Base-by-base conservation (phyloP, 2,329 filamentous ascomycete genomes). In the Aspergillus viridinutans region DNA sequence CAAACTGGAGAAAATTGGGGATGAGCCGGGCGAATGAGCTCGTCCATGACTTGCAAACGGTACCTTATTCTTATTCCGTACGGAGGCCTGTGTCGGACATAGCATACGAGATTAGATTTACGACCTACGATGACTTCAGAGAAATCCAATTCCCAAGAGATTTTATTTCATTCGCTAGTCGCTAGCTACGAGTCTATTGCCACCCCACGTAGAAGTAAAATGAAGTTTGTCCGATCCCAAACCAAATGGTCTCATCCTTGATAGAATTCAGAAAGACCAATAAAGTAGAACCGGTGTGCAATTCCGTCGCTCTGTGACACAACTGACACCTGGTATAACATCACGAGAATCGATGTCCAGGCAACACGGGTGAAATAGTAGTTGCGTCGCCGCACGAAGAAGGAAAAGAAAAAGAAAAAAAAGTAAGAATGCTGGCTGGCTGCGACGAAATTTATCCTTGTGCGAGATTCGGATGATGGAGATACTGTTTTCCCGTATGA, bases 1-100 rank as follows among this genome's bases (percentile, higher is more conserved):
- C 64, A 96, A 95, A 81, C 79, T 99, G 64, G 91, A 97, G 82
- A 97, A 97, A 85, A 85, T 97, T 70, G 90, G 87, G 14, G 89
- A 95, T 65, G 88, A 90, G 71, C 74, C 78, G 28, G 85, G 85
- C 54, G 83, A 87, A 72, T 86, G 78, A 62, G 63, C 45, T 50
- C 29, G 54, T 7, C 14, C 32, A 17, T 17, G 14, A 38, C 1
- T 17, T 38, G 32, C 14, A 38, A 38, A 17, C 32, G 14, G 12
- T 17, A 25, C 23, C 23, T 25, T 25, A 25, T n/a, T n/a, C n/a
- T n/a, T n/a, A 35, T 35, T 35, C 32, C 14, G 60, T 26, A 50
- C 4, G 29, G 29, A 32, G 29, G 29, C 14, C 21, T n/a, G 6
- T 25, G 35, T 10, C 51, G 51, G 42, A 54, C 21, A 53, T 40